A percentile compares a stretch with the other conserved stretches of the same genome.
Evolutionary conservation across 495 filamentous ascomycete species (phyloP).

Genomic region (Coniosporium apollinis): DNA sequence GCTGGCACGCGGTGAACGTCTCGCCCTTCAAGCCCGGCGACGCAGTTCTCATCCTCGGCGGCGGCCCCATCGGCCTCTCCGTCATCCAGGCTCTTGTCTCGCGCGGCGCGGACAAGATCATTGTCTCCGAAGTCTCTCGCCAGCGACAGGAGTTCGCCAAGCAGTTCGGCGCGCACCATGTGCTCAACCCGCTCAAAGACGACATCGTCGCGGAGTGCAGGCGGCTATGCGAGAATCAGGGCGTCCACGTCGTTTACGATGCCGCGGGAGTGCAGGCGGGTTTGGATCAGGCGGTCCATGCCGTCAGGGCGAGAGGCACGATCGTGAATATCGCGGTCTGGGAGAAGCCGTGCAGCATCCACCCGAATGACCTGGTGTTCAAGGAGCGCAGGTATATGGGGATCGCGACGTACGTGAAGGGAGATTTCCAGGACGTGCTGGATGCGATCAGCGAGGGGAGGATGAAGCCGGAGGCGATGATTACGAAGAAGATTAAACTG

Average conservation of each 20-base stretch:
- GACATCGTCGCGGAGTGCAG: constrained; percentile 31
- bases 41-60: constrained; percentile 38
- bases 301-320: constrained; percentile 35
- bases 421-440: constrained; percentile 38
- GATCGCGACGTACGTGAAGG: constrained; percentile 36
- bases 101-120: constrained; percentile 32
- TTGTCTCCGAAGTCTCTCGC: constrained; percentile 37
- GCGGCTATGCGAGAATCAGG: constrained; percentile 30
- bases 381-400: constrained; percentile 39
- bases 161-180: constrained; percentile 35
- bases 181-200: constrained; percentile 37
- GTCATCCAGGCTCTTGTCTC: constrained; percentile 40
- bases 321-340: constrained; percentile 47
- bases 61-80: constrained; percentile 45
- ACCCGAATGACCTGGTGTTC: constrained; percentile 37
- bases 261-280: constrained; percentile 38
- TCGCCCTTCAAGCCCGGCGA: constrained; percentile 34
- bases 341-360: constrained; percentile 34
- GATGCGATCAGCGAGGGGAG: constrained; percentile 33
- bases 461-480: constrained; percentile 40
- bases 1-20: constrained; percentile 46
- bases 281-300: constrained; percentile 32
- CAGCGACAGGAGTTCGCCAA: constrained; percentile 32
- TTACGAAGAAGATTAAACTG: constrained; percentile 36
- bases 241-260: constrained; percentile 40